Conservation (phyloP, 495 filamentous ascomycete genomes). For the Penicillium macrosclerotiorum region DNA sequence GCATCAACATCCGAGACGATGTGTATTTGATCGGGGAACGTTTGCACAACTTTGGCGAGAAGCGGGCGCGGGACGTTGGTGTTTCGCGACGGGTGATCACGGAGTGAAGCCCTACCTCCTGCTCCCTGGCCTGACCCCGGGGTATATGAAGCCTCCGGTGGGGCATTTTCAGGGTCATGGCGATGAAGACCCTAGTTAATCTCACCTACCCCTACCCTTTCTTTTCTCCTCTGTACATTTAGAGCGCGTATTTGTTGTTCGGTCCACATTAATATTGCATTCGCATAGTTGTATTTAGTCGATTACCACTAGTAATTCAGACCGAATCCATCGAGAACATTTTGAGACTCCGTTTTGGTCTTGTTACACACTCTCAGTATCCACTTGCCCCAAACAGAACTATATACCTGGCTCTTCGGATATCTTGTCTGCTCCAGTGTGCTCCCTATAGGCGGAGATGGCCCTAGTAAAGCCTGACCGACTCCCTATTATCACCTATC, state of each 20-base stretch:
- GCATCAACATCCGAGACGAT: constrained; percentile 82
- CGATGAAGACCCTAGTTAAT: neutral
- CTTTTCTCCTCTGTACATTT: constrained; percentile 6
- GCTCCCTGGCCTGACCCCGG: neutral
- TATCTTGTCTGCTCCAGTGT: too few species aligned
- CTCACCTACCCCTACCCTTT: neutral
- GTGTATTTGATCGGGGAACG: constrained; percentile 94
- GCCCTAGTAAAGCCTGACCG: too few species aligned
- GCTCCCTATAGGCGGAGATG: too few species aligned
- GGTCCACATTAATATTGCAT: too few species aligned
- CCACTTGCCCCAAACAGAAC: too few species aligned
- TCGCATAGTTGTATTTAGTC: too few species aligned
- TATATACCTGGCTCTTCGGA: too few species aligned
- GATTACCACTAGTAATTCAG: too few species aligned
- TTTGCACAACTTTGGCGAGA: constrained; percentile 86
- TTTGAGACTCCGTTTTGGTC: too few species aligned
- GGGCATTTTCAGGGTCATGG: constrained; percentile 1
- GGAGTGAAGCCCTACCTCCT: constrained; percentile 13
- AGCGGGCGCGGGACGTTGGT: constrained; percentile 41
- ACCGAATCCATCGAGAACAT: too few species aligned
- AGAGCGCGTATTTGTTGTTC: constrained; percentile 12
- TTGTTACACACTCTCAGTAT: too few species aligned
- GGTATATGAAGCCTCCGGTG: neutral
- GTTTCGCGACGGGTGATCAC: constrained; percentile 41
- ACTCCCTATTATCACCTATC: too few species aligned